Conservation (phyloP, 2,329 filamentous ascomycete species). For the Paecilomyces niveus region DNA sequence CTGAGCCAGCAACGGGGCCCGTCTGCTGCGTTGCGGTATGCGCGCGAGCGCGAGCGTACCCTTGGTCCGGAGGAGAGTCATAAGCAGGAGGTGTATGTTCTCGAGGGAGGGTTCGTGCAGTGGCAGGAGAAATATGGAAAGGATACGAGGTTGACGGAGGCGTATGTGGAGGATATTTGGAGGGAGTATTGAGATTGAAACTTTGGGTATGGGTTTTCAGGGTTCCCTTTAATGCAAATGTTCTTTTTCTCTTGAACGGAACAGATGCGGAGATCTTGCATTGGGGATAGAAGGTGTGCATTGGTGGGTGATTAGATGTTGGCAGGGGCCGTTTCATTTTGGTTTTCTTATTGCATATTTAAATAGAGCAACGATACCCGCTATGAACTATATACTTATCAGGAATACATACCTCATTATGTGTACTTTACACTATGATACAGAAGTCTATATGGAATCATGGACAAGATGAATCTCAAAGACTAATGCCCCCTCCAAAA, state of each 20-base stretch:
- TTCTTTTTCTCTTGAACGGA: too few species aligned
- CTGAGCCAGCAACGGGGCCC: slow-evolving; percentile 88
- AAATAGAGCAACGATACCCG: slow-evolving; percentile 2
- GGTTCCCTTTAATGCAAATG: too few species aligned
- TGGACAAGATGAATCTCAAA: slow-evolving; percentile 1
- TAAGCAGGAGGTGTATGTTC: slow-evolving; percentile 68
- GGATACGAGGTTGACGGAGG: slow-evolving; percentile 75
- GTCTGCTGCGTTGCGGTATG: slow-evolving; percentile 70
- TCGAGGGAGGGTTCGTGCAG: slow-evolving; percentile 75
- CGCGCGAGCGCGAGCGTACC: slow-evolving; percentile 53
- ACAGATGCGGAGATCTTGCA: background rate
- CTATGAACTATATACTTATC: slow-evolving; percentile 1
- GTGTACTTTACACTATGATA: slow-evolving; percentile 1
- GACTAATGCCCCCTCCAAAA: slow-evolving; percentile 64
- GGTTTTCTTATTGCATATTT: background rate
- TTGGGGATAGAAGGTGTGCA: background rate
- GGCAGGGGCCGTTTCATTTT: background rate
- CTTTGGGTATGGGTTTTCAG: background rate
- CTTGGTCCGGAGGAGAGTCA: slow-evolving; percentile 33
- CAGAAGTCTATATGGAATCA: slow-evolving; percentile 6
- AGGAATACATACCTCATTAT: slow-evolving; percentile 3
- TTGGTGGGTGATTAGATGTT: background rate
- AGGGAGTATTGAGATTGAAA: slow-evolving; percentile 39
- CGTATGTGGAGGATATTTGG: slow-evolving; percentile 81
- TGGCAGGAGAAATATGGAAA: slow-evolving; percentile 80